These are phyloP conservation scores for Aureobasidium mangrovei DNA, from an alignment of 2,329 filamentous ascomycete species.

Conservation along the genomic window DNA sequence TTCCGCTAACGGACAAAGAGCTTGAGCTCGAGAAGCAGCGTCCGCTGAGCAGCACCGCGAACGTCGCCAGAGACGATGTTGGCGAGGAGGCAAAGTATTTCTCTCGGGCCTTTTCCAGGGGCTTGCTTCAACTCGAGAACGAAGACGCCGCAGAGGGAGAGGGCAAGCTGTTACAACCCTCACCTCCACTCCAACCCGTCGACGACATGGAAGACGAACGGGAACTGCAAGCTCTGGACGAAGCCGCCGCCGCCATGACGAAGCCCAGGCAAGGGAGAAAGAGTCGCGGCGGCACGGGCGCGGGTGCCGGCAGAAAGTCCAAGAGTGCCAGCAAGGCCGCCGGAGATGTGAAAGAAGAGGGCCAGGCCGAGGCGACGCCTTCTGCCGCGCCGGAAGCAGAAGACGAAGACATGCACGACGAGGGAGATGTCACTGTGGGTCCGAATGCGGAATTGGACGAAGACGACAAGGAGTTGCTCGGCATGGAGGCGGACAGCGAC, in stretches of 20 bases:
- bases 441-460: conserved; percentile 28
- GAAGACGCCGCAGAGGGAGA: background rate
- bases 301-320: conserved; percentile 13
- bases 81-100: conserved; percentile 60
- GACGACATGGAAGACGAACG: conserved; percentile 17
- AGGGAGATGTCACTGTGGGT: conserved; percentile 18
- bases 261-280: conserved; percentile 7
- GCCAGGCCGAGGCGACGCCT: conserved; percentile 2
- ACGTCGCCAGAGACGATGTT: conserved; percentile 58
- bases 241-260: background rate
- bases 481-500: conserved; percentile 28
- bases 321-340: background rate
- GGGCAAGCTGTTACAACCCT: background rate
- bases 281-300: conserved; percentile 2
- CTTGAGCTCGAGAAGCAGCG: conserved; percentile 12
- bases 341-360: conserved; percentile 1
- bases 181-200: conserved; percentile 8
- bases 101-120: conserved; percentile 5
- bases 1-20: conserved; percentile 11
- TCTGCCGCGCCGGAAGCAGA: background rate
- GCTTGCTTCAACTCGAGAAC: background rate
- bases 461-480: conserved; percentile 30
- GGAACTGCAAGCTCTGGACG: conserved; percentile 12
- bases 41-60: background rate
- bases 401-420: conserved; percentile 18